Evolutionary conservation across 139 green algal genomes (phyloP).

Genomic region (Eudorina sp.): DNA sequence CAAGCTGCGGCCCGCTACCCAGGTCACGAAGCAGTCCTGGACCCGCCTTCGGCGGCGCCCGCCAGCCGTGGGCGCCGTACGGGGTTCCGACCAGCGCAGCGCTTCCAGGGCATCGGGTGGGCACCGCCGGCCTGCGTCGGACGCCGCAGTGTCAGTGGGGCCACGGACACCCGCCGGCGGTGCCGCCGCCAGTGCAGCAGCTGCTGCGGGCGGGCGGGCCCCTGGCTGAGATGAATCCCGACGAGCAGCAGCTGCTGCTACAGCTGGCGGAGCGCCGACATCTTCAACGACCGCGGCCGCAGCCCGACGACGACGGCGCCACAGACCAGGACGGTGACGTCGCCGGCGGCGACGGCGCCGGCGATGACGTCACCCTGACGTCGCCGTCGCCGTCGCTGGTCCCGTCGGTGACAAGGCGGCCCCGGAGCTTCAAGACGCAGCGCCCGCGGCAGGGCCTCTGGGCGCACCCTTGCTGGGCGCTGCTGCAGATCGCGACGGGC

Average conservation of each 20-base stretch:
- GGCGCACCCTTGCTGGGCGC: background rate
- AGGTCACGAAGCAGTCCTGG: too few relatives aligned
- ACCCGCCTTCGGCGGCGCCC: too few relatives aligned
- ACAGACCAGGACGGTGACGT: too few relatives aligned
- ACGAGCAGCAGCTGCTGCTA: background rate
- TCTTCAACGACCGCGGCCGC: too few relatives aligned
- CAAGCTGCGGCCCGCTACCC: too few relatives aligned
- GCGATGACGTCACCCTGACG: background rate
- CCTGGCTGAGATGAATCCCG: too few relatives aligned
- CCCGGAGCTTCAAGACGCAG: background rate
- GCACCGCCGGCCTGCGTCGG: too few relatives aligned
- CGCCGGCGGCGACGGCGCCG: background rate
- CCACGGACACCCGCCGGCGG: background rate
- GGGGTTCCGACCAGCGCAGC: too few relatives aligned
- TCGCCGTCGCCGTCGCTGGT: background rate
- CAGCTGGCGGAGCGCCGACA: too few relatives aligned
- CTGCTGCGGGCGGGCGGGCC: background rate
- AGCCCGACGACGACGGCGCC: background rate
- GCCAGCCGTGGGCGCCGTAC: too few relatives aligned
- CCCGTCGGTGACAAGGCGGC: background rate
- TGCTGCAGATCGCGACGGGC: background rate
- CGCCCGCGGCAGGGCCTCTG: background rate
- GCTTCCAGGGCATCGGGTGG: too few relatives aligned
- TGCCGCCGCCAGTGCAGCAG: background rate
- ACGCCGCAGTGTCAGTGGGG: too few relatives aligned